Evolutionary conservation across 331 rosid species (phyloP).

Genomic region (Stylosanthes scabra): DNA sequence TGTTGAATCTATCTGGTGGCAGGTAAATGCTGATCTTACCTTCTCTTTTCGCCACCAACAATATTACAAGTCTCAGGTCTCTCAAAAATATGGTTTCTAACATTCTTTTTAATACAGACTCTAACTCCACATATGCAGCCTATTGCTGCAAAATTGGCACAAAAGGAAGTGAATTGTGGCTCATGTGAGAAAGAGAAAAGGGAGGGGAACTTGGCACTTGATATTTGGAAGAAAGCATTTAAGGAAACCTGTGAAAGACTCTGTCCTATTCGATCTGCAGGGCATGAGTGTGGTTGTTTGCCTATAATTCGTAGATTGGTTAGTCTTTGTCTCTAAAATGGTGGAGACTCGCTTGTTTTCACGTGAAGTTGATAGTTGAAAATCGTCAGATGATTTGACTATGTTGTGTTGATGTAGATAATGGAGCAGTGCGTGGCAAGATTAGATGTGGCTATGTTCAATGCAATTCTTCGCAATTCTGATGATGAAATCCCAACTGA

Average conservation of each 20-base stretch:
- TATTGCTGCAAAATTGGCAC: constrained; percentile 46
- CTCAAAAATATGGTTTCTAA: too few relatives aligned
- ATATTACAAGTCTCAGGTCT: too few relatives aligned
- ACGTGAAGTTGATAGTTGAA: too few relatives aligned
- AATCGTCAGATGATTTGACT: too few relatives aligned
- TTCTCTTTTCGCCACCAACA: background rate
- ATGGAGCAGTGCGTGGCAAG: constrained; percentile 92
- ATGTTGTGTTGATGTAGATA: constrained; percentile 44
- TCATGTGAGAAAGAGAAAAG: constrained; percentile 63
- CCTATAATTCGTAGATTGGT: constrained; percentile 74
- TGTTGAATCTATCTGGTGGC: constrained; percentile 94
- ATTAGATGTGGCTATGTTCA: constrained; percentile 91
- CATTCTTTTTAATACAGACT: constrained; percentile 56
- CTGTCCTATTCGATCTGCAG: constrained; percentile 83
- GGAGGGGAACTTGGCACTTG: constrained; percentile 67
- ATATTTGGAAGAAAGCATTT: constrained; percentile 83
- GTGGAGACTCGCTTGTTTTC: too few relatives aligned
- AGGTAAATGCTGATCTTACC: constrained; percentile 52
- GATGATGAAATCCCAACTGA: constrained; percentile 82
- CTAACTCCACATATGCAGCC: constrained; percentile 86
- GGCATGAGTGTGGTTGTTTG: constrained; percentile 89
- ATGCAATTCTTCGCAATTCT: constrained; percentile 89
- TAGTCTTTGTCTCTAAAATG: constrained; percentile 4
- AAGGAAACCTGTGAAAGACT: constrained; percentile 77
- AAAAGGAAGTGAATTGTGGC: constrained; percentile 44